These are phyloP conservation scores for Chrysanthemum makinoi DNA, from an alignment of 129 eudicot genomes.

Conservation along the genomic window DNA sequence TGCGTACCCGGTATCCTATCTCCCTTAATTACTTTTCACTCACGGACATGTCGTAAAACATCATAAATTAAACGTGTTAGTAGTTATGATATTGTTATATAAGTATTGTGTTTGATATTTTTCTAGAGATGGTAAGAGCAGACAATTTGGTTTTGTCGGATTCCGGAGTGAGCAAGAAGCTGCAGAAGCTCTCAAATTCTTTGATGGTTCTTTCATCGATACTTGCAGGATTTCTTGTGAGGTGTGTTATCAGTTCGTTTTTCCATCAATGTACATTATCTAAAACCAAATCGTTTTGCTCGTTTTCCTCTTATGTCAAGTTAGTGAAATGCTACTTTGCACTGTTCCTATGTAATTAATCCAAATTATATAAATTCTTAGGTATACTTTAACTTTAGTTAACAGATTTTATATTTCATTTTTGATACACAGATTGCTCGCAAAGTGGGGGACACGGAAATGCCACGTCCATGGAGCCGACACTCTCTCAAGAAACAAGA, in stretches of 20 bases:
- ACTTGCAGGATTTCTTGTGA: constrained; percentile 77
- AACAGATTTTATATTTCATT: too few species aligned
- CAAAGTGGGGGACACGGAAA: constrained; percentile 73
- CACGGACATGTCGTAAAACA: neutral
- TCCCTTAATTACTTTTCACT: constrained; percentile 2
- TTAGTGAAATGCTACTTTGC: too few species aligned
- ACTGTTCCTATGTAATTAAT: neutral
- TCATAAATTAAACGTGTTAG: neutral
- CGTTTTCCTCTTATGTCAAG: too few species aligned
- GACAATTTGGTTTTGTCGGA: constrained; percentile 97
- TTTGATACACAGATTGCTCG: constrained; percentile 62
- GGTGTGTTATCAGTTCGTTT: constrained; percentile 37
- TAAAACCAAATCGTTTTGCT: too few species aligned
- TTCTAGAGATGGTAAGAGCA: constrained; percentile 92
- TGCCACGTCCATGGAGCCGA: constrained; percentile 90
- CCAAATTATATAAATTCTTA: neutral
- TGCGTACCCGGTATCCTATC: constrained; percentile 61
- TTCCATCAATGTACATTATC: neutral
- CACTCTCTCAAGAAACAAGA: constrained; percentile 65
- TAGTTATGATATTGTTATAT: neutral
- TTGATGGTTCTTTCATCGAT: constrained; percentile 78
- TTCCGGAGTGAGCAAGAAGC: constrained; percentile 83
- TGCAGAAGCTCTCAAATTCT: constrained; percentile 75
- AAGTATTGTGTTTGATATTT: constrained; percentile 24
- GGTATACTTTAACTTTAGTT: too few species aligned